Evolutionary conservation across 1,284 basidiomycete species (phyloP).

Genomic region (Fomitopsis pinicola): DNA sequence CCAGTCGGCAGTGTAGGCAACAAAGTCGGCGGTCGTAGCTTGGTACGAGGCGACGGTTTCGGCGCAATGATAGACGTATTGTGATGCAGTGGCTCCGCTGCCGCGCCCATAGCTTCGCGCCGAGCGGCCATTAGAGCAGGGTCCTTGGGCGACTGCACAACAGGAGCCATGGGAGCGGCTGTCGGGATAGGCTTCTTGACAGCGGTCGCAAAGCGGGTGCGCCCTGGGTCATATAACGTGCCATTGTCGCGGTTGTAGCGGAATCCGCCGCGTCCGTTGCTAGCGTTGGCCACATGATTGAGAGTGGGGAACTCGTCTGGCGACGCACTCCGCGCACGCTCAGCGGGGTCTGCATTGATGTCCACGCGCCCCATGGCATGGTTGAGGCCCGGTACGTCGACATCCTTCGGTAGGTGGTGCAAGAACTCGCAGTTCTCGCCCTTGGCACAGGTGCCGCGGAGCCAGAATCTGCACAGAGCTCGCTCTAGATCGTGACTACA

Average conservation of each 20-base stretch:
- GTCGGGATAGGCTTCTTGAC: conserved; percentile 60
- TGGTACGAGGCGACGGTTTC: conserved; percentile 79
- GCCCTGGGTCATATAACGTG: conserved; percentile 63
- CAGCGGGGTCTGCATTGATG: conserved; percentile 43
- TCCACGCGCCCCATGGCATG: conserved; percentile 69
- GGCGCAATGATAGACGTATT: conserved; percentile 73
- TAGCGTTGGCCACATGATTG: conserved; percentile 33
- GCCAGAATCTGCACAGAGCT: conserved; percentile 96
- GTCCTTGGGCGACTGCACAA: conserved; percentile 29
- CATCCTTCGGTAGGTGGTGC: conserved; percentile 82
- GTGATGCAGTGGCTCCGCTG: conserved; percentile 59
- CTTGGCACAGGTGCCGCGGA: conserved; percentile 94
- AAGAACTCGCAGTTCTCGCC: conserved; percentile 89
- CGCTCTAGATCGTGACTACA: conserved; percentile 85
- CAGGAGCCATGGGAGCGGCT: conserved; percentile 17
- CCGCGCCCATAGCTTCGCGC: conserved; percentile 51
- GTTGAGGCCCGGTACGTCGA: conserved; percentile 63
- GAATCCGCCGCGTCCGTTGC: conserved; percentile 36
- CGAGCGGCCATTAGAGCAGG: conserved; percentile 39
- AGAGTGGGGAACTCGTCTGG: conserved; percentile 89
- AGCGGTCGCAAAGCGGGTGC: conserved; percentile 80
- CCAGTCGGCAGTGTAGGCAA: conserved; percentile 89
- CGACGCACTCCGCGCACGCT: conserved; percentile 39
- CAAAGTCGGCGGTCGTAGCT: conserved; percentile 77
- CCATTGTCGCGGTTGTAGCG: conserved; percentile 38